Base-by-base conservation (phyloP, 1,284 basidiomycete species). In the Vanrija sp. region DNA sequence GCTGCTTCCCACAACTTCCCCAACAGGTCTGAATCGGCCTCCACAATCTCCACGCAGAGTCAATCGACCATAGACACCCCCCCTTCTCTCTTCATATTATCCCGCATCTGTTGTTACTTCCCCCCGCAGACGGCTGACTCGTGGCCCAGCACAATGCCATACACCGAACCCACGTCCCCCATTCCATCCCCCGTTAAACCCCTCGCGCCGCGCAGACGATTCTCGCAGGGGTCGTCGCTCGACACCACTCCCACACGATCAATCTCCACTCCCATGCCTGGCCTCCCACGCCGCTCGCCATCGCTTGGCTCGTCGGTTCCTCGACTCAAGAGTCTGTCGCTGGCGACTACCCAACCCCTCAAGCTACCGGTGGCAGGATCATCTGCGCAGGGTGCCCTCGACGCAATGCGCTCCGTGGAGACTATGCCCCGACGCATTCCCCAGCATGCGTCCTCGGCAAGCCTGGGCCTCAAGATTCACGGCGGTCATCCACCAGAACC, bases 111-210 rank as follows among this genome's bases (percentile, higher is more conserved):
- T 5, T 34, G 14, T 5, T 12, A 28, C 28, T 8, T 6, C 34
- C 34, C 34, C 6, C 29, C 12, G 29, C 29, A 34, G 10, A 12
- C 34, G 34, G 34, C 34, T 34, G 12, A 34, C 34, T 10, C 12
- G 34, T 34, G 6, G 3, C 34, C 16, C 38, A 43, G 43, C 54
- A 67, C 43, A 45, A 76, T 75, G 74, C 73, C 73, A 12, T 75
- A 76, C 71, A 65, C 73, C 12, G 68, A 71, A 43, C 74, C 74
- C 12, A 68, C 66, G 7, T 70, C 69, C 2, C 68, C 72, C 3
- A 42, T 65, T 10, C 54, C 63, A 16, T 69, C 71, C 9, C 67
- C 72, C 16, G 52, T 34, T 29, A 68, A 63, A 49, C 65, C 69
- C 52, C 4, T 34, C 12, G 34, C 34, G 34, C 34, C 34, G 9